Evolutionary conservation across 2,329 filamentous ascomycete genomes (phyloP).

Genomic region (Penicillium sp.): DNA sequence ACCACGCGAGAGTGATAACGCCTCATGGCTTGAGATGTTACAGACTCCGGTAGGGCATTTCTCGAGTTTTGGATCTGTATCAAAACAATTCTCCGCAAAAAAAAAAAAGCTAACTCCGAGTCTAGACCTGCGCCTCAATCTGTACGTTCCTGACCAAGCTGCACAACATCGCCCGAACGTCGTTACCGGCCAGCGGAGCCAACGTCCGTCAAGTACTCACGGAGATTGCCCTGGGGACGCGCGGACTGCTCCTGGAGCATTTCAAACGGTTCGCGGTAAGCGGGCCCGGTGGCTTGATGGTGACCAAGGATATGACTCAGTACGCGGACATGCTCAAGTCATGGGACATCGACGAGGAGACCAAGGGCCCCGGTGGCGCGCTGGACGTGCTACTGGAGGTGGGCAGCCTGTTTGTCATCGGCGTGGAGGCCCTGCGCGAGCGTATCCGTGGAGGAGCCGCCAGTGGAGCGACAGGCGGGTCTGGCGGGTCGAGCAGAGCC

Average conservation of each 20-base stretch:
- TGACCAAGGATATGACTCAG: slow-evolving; percentile 92
- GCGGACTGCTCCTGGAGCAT: slow-evolving; percentile 80
- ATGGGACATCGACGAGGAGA: slow-evolving; percentile 72
- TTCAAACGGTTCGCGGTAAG: slow-evolving; percentile 94
- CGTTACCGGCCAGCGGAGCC: slow-evolving; percentile 63
- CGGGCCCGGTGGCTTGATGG: slow-evolving; percentile 88
- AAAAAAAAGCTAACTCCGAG: neutral
- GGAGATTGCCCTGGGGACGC: slow-evolving; percentile 77
- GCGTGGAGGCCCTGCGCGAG: slow-evolving; percentile 72
- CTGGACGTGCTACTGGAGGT: slow-evolving; percentile 91
- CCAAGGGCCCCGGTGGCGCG: slow-evolving; percentile 48
- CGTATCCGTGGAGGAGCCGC: slow-evolving; percentile 61
- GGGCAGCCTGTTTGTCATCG: slow-evolving; percentile 92
- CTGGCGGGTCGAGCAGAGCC: slow-evolving; percentile 43
- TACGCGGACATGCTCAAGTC: slow-evolving; percentile 83
- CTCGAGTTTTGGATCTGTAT: neutral
- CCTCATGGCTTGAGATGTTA: slow-evolving; percentile 64
- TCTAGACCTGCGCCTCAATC: slow-evolving; percentile 71
- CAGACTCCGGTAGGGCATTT: slow-evolving; percentile 64
- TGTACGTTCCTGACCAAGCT: slow-evolving; percentile 74
- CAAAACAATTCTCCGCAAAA: neutral
- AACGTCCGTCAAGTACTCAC: slow-evolving; percentile 80
- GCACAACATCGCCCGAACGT: slow-evolving; percentile 60
- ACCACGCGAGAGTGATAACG: slow-evolving; percentile 71
- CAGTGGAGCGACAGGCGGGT: slow-evolving; percentile 40